Evolutionary conservation across 331 rosid genomes (phyloP), one percentile per base, ranked within the genome.

Genomic region (Malus hybrid): DNA sequence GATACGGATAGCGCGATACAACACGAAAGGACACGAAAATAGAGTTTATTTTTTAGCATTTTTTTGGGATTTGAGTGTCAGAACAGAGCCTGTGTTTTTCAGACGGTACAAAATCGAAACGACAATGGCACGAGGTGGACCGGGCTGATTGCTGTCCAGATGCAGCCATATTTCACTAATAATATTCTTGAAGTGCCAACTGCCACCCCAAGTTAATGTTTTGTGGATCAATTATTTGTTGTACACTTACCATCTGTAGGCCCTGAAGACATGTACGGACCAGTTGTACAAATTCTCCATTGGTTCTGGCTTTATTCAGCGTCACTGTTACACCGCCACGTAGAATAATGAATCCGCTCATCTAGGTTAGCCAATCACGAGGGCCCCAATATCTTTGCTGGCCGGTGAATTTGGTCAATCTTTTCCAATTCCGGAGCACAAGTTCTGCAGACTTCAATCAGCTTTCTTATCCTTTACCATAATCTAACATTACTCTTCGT

Each of bases 221-320:
- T 77, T 86, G 82, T 79, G 65, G 73, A 66, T 74, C 83, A 87
- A 89, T 86, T 79, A 92, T 82, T 87, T 62, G 50, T 67, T 53
- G 10, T 33, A 68, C 62, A 61, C 78, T 81, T 77, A 74, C 82
- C 71, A 77, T 81, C 74, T 46, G 53, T 77, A 76, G 77, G 81
- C 74, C 67, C 81, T 66, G 68, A 62, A 63, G 26, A 72, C 61
- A 71, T 61, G 80, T 65, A 78, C 78, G 58, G 83, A 67, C 55
- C 70, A 68, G 77, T 67, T 66, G 77, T 73, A 68, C 80, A 72
- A 48, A 18, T 73, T 75, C 76, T 71, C 83, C 8, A 70, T 79
- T 44, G 5, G 2, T 44, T 44, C 6, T 44, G 15, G 50, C 6
- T 44, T 44, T 44, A 44, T 44, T 44, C 15, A 44, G 50, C 6